Evolutionary conservation across 306 rosid species (phyloP), one percentile per base, ranked within the genome.

Genomic region (Vigna mungo): DNA sequence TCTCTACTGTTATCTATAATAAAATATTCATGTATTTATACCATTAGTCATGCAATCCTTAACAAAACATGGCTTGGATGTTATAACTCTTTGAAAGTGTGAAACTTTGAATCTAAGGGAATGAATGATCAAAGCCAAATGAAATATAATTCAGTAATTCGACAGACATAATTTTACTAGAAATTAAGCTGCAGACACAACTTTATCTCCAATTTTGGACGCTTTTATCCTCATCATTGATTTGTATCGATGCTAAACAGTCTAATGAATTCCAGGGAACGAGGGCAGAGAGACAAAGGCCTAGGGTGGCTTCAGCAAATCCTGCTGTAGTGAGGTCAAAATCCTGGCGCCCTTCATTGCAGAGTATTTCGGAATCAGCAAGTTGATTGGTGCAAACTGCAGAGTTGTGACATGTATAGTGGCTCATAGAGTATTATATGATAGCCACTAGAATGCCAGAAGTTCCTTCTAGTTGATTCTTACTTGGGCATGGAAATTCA

Each of bases 261-360:
- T 15, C 23, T 63, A 32, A 67, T 71, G 75, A 59, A 67, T 72
- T 84, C n/a, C 92, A 95, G 99, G 91, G 73, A 53, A 74, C 53
- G 79, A 87, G 88, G 78, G 82, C 79, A 55, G 96, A 91, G 83
- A 82, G 94, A 81, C 86, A 87, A 3, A 76, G 82, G 81, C 67
- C 60, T 23, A 89, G 96, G 84, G 48, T 77, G 77, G 68, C 73
- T n/a, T 55, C 90, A 1, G 63, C 71, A 27, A 88, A 87, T 83
- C 86, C 89, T 15, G 84, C 84, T 3, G 80, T 78, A 4, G 34
- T 73, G 78, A 89, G 87, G 63, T 80, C 94, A 20, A 96, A 91
- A 83, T 84, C 93, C 0, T 96, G 99, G 99, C 90, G 92, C 53
- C 99, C 99, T 25, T 89, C 96, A 2, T 85, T 96, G 27, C 97